Evolutionary conservation across 1,284 basidiomycete genomes (phyloP), one percentile per base, ranked within the genome.

Genomic region (Ustilago loliicola): DNA sequence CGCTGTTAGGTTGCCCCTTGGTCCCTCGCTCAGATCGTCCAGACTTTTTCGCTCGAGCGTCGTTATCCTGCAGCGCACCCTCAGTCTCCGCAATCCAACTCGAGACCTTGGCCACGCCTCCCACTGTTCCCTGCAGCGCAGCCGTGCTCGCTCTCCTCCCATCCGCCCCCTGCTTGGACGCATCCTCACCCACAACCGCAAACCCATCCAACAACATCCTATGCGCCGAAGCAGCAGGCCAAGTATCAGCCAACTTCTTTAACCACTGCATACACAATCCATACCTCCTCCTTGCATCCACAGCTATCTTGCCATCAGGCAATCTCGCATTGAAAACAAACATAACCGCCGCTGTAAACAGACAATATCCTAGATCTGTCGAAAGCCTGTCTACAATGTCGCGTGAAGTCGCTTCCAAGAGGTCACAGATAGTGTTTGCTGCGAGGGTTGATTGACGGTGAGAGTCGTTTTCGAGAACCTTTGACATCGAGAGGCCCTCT

Each of bases 341-440:
- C 77, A 83, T 79, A 8, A 83, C 77, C 27, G 78, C 77, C 6
- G 80, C 81, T 13, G 82, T 82, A 45, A 83, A 83, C n/a, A 83
- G 65, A 47, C 80, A 82, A 55, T 82, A 83, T 11, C 78, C 82
- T 25, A 83, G 40, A 60, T 83, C 80, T 13, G 73, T 79, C n/a
- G 72, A 72, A 0, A 83, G 67, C 2, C 81, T 63, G 38, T 83
- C 82, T 25, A 81, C 79, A 61, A 77, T 72, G 59, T 74, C 73
- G n/a, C 64, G 62, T 34, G 74, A 66, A 17, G 67, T 72, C 23
- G 64, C 61, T 40, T 80, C 76, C 3, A 83, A 63, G n/a, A 81
- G 38, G 29, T 83, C 80, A 66, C 78, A 83, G 59, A 83, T 77
- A 8, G 74, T 72, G 58, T 83, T 76, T 52, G 82, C 80, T 2